phyloP scores from a whole-genome alignment of 1,139 yeast genomes.

The Entelexis sorbosivorans region DNA sequence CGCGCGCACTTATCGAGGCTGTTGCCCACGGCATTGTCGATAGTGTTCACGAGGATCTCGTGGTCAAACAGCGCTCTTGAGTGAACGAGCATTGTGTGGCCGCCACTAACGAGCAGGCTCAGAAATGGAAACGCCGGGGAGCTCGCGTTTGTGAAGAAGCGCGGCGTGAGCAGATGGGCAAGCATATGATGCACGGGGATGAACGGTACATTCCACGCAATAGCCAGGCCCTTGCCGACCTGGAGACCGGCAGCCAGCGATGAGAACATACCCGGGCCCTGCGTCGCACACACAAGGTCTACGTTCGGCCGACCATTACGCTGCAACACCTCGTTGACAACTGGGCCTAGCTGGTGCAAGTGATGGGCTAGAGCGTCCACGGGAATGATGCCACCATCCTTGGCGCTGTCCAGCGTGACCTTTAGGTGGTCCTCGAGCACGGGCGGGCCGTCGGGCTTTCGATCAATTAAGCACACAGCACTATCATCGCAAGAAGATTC shows the following conservation, averaged over 20 bases:
- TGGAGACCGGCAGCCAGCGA: slow-evolving; percentile 74
- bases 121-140: slow-evolving; percentile 63
- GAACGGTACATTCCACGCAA: slow-evolving; percentile 67
- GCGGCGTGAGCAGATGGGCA: slow-evolving; percentile 72
- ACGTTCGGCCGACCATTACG: slow-evolving; percentile 38
- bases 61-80: slow-evolving; percentile 54
- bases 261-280: slow-evolving; percentile 98
- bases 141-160: slow-evolving; percentile 37
- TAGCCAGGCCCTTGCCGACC: slow-evolving; percentile 70
- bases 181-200: slow-evolving; percentile 95
- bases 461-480: slow-evolving; percentile 66
- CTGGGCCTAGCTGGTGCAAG: slow-evolving; percentile 42
- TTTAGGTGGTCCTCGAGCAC: slow-evolving; percentile 50
- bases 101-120: slow-evolving; percentile 80
- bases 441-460: slow-evolving; percentile 38
- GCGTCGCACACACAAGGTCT: slow-evolving; percentile 74
- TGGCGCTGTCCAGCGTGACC: slow-evolving; percentile 53
- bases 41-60: slow-evolving; percentile 59
- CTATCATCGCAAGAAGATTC: slow-evolving; percentile 96
- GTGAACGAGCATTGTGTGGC: slow-evolving; percentile 81
- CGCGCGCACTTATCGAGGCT: slow-evolving; percentile 89
- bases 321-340: slow-evolving; percentile 35
- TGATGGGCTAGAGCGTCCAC: slow-evolving; percentile 77
- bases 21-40: slow-evolving; percentile 90
- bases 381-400: slow-evolving; percentile 80